These are phyloP conservation scores for Plenodomus lindquistii DNA, from an alignment of 2,329 filamentous ascomycete genomes.

Conservation along the genomic window DNA sequence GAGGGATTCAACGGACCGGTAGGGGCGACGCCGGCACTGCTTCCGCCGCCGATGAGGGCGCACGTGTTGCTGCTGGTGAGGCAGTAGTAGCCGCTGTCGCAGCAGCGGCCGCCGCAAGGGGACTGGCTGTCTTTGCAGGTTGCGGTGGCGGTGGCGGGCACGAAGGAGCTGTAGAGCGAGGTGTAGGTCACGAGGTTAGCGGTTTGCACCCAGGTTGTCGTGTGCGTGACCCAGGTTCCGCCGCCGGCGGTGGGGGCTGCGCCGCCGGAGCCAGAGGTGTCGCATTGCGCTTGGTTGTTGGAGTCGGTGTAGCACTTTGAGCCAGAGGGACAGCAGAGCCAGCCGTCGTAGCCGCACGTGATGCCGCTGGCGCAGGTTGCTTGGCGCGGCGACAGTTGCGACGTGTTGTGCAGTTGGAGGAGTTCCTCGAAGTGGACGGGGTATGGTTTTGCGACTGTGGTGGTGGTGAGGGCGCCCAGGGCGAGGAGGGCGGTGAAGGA, in stretches of 20 bases:
- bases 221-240: conserved; percentile 61
- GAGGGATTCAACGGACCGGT: conserved; percentile 50
- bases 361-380: conserved; percentile 18
- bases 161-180: conserved; percentile 54
- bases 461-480: conserved; percentile 48
- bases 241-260: conserved; percentile 18
- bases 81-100: conserved; percentile 71
- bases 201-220: conserved; percentile 61
- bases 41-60: conserved; percentile 57
- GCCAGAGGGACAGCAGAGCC: conserved; percentile 41
- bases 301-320: conserved; percentile 38
- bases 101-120: conserved; percentile 72
- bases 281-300: conserved; percentile 43
- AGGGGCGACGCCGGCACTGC: conserved; percentile 45
- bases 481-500: conserved; percentile 58
- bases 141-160: conserved; percentile 22
- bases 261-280: conserved; percentile 14
- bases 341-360: conserved; percentile 39
- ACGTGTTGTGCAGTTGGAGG: conserved; percentile 32
- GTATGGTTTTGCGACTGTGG: conserved; percentile 52
- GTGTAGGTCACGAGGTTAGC: conserved; percentile 56
- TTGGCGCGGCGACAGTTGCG: conserved; percentile 28
- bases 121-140: conserved; percentile 58
- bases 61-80: conserved; percentile 58
- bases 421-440: conserved; percentile 34